Base-by-base conservation (phyloP, 352 stramenopile species). In the Globisporangium nagaii region DNA sequence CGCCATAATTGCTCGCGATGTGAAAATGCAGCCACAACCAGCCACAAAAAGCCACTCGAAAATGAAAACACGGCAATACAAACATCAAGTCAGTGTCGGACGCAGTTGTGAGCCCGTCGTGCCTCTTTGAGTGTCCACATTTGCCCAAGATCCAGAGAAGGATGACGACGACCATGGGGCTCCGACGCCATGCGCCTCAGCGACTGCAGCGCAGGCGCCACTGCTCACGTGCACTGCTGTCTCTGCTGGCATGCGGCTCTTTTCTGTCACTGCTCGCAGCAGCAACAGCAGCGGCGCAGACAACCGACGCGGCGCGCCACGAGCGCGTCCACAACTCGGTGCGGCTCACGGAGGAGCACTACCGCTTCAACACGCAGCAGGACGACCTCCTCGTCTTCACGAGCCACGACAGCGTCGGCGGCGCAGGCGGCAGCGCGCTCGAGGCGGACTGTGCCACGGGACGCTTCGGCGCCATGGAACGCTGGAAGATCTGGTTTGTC, bases 301-400 rank as follows among this genome's bases (percentile, higher is more conserved):
- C 17, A 2, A 12, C 13, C 25, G 25, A 34, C 24, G 42, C 32
- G 25, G 3, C 3, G 15, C 22, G 11, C 15, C 25, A 24, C 15
- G 42, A 48, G 7, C 15, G 25, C 25, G 34, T 48, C 24, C 42
- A 48, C 42, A 30, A 48, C 25, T 48, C 42, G 47, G 20, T 49
- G 11, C 31, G 28, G 6, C 41, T 59, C 30, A 59, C 40, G 9
- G 53, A 59, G 10, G 10, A 52, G 41, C 34, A 46, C 31, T 52
- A 53, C n/a, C 53, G 53, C 43, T 43, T 30, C 24, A 60, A 60
- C 28, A 15, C 11, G 13, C 54, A 60, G 35, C 43, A 30, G 15
- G 27, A 31, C 25, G 53, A 17, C 22, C 2, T 34, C 11, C 25
- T 51, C 4, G 19, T 59, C 11, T 34, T 46, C 32, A 36, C 51